Evolutionary conservation across 257 asterid species (phyloP).

Genomic region (Knoxia roxburghii): DNA sequence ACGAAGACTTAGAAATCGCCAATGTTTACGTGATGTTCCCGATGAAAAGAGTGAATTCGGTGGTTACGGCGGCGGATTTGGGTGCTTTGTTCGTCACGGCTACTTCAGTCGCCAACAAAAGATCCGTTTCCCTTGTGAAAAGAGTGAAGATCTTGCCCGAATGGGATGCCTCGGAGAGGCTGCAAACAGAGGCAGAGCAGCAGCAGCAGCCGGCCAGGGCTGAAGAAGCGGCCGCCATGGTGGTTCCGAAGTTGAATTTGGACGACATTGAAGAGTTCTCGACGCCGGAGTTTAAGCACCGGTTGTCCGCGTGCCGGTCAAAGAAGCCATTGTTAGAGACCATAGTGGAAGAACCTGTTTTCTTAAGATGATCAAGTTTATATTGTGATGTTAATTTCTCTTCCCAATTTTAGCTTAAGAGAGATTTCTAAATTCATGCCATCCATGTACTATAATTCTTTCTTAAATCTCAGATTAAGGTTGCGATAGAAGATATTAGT

Average conservation of each 20-base stretch:
- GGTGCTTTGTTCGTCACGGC: constrained; percentile 60
- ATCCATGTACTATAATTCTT: not conserved
- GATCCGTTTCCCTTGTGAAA: constrained; percentile 25
- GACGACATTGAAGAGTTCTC: constrained; percentile 56
- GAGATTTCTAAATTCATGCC: not conserved
- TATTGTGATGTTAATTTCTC: constrained; percentile 5
- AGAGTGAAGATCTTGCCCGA: constrained; percentile 56
- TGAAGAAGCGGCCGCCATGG: not conserved
- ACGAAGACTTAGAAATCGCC: constrained; percentile 73
- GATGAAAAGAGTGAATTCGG: constrained; percentile 58
- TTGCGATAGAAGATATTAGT: not conserved
- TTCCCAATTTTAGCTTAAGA: constrained; percentile 15
- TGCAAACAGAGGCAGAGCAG: not conserved
- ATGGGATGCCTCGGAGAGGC: constrained; percentile 17
- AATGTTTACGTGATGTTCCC: constrained; percentile 61
- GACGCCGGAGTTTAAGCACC: constrained; percentile 47
- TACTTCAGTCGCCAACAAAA: constrained; percentile 48
- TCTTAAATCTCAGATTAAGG: not conserved
- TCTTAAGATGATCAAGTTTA: constrained; percentile 15
- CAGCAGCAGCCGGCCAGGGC: not conserved
- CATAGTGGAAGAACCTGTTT: constrained; percentile 57
- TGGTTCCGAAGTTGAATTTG: constrained; percentile 45
- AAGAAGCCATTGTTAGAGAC: constrained; percentile 90
- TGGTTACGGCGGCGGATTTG: constrained; percentile 64
- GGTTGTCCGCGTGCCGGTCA: constrained; percentile 59